Percentiles rank a stretch among this genome's conserved stretches.
phyloP scores from a whole-genome alignment of 2,329 filamentous ascomycete species.

The Nemania sp. region DNA sequence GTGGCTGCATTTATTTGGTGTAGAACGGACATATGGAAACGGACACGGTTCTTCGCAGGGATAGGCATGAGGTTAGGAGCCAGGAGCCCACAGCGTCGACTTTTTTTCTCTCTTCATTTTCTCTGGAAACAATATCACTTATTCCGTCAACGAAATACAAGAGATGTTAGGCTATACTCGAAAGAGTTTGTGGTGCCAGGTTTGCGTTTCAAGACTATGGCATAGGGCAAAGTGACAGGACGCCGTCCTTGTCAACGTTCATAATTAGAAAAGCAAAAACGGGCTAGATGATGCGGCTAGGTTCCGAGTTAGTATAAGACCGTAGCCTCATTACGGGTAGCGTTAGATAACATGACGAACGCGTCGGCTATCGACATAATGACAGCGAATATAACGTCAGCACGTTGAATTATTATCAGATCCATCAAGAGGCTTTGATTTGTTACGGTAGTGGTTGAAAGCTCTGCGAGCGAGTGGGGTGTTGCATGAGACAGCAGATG shows the following conservation, averaged over 20 bases:
- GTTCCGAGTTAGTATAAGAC: conserved; percentile 21
- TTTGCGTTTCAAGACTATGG: conserved; percentile 19
- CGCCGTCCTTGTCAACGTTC: conserved; percentile 22
- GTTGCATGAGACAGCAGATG: too few relatives aligned
- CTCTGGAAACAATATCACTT: conserved; percentile 1
- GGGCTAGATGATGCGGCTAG: conserved; percentile 29
- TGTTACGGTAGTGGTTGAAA: too few relatives aligned
- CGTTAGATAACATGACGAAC: conserved; percentile 10
- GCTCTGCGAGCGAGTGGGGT: too few relatives aligned
- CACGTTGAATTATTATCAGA: too few relatives aligned
- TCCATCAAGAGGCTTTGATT: too few relatives aligned
- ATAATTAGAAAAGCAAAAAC: conserved; percentile 26
- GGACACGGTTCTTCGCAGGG: conserved; percentile 19
- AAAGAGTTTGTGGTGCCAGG: conserved; percentile 7
- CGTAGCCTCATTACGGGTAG: too few relatives aligned
- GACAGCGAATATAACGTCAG: conserved; percentile 3
- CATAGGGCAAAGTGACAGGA: conserved; percentile 18
- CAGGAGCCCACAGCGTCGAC: conserved; percentile 4
- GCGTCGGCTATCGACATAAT: conserved; percentile 9
- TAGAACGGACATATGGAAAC: conserved; percentile 24
- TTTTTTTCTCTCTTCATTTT: not conserved
- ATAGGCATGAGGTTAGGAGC: conserved; percentile 18
- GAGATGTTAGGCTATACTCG: not conserved
- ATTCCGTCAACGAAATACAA: conserved; percentile 10
- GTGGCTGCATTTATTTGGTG: conserved; percentile 24